These are phyloP conservation scores for Kwoniella sp. DNA, from an alignment of 768 basidiomycete species.

Conservation along the genomic window DNA sequence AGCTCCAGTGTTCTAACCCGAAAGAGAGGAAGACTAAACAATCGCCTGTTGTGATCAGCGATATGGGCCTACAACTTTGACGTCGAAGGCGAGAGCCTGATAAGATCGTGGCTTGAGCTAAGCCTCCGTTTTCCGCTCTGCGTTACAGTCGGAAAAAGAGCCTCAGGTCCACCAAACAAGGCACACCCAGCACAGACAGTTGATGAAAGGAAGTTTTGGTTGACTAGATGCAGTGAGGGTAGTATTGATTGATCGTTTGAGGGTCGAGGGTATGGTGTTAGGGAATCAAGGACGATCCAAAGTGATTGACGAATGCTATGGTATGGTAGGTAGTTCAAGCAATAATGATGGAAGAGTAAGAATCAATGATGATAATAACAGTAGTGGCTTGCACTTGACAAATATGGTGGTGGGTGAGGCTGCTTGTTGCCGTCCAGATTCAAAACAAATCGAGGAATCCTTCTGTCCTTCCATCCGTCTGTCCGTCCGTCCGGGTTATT, in stretches of 20 bases:
- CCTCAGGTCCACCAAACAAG: too few relatives aligned
- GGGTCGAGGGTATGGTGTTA: background rate
- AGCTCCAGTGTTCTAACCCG: too few relatives aligned
- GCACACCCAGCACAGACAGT: too few relatives aligned
- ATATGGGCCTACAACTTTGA: too few relatives aligned
- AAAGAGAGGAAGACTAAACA: too few relatives aligned
- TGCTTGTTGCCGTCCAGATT: conserved; percentile 1
- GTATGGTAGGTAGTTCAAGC: background rate
- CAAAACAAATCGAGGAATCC: background rate
- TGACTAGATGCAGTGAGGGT: background rate
- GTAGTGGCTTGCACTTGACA: background rate
- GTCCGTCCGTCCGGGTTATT: too few relatives aligned
- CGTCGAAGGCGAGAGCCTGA: too few relatives aligned
- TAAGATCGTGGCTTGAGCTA: too few relatives aligned
- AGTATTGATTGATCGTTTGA: background rate
- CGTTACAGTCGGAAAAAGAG: too few relatives aligned
- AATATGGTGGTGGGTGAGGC: background rate
- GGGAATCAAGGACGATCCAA: background rate
- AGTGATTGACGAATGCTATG: background rate
- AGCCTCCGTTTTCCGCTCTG: background rate
- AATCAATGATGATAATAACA: background rate
- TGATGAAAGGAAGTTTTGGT: background rate
- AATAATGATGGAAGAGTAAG: background rate
- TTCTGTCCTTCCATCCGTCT: too few relatives aligned
- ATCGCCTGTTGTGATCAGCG: too few relatives aligned